These are phyloP conservation scores for Cladosporium phlei DNA, from an alignment of 2,329 filamentous ascomycete genomes.

Conservation along the genomic window DNA sequence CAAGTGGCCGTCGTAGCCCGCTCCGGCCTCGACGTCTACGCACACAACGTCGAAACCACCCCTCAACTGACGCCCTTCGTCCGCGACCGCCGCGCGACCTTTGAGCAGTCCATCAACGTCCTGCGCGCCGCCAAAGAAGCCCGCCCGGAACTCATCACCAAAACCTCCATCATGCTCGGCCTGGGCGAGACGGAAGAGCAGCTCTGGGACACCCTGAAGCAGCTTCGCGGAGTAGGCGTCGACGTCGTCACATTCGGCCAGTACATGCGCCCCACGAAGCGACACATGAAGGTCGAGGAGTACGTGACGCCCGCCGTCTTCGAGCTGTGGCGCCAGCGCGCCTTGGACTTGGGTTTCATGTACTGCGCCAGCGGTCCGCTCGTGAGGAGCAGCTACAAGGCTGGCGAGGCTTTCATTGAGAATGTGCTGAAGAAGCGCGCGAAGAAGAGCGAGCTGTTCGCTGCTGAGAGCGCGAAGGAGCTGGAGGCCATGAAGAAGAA, in stretches of 20 bases:
- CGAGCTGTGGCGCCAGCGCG: constrained; percentile 83
- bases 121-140: constrained; percentile 76
- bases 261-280: constrained; percentile 98
- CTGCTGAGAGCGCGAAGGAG: constrained; percentile 21
- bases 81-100: constrained; percentile 82
- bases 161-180: constrained; percentile 96
- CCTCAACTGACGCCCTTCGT: constrained; percentile 87
- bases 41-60: constrained; percentile 94
- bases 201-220: constrained; percentile 72
- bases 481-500: constrained; percentile 7
- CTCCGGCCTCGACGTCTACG: constrained; percentile 91
- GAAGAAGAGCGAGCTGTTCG: constrained; percentile 31
- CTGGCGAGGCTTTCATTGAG: constrained; percentile 96
- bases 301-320: constrained; percentile 91
- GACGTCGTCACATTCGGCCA: constrained; percentile 99
- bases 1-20: constrained; percentile 80
- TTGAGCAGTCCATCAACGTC: constrained; percentile 77
- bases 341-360: constrained; percentile 90
- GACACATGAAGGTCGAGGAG: constrained; percentile 93
- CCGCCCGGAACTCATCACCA: constrained; percentile 79
- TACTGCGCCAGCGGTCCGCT: constrained; percentile 93
- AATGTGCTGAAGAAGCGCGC: constrained; percentile 86
- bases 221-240: constrained; percentile 73
- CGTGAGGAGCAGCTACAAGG: constrained; percentile 94
- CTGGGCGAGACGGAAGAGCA: constrained; percentile 88